Evolutionary conservation across 805 yeast species (phyloP), one percentile per base, ranked within the genome.

Genomic region (Saccharomycopsis capsularis): DNA sequence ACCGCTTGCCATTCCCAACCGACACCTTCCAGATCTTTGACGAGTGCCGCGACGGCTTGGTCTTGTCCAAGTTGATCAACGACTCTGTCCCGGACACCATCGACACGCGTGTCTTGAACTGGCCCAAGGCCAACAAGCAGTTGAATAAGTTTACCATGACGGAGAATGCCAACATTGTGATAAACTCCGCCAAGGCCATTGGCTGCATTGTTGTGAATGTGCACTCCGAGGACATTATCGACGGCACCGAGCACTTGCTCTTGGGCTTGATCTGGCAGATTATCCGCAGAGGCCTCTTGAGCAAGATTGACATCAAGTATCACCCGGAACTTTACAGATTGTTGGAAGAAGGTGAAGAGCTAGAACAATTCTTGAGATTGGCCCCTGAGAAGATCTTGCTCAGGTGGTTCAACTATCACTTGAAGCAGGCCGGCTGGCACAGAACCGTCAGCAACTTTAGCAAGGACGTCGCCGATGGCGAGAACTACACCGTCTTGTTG

Each of bases 31-130:
- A 93, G 70, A 75, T 93, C 51, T 93, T 93, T 62, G 99, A 93
- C 66, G 98, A 93, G 68, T 88, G 96, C 69, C 79, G 88, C 56
- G 99, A 93, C 66, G 98, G 99, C 57, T 73, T 93, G 60, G 89
- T 93, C 24, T 72, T 93, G 50, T 89, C 98, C 19, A 86, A 88
- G 66, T 81, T 93, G 63, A 89, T 93, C 65, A 93, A 93, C 65
- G 99, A 93, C 68, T 88, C 97, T 29, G 99, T 93, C 30, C 96
- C 98, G 6, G 96, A 93, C 68, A 93, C 99, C 9, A 93, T 93
- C 60, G 99, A 93, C 70, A 90, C 97, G 7, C 85, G 99, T 75
- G 99, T 93, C 16, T 76, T 93, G 63, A 93, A 93, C 67, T 71
- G 82, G 64, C 95, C 98, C 23, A 85, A 83, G 64, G 75, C 76